Evolutionary conservation across 352 stramenopile genomes (phyloP).

Genomic region (Stramenopiles sp.): DNA sequence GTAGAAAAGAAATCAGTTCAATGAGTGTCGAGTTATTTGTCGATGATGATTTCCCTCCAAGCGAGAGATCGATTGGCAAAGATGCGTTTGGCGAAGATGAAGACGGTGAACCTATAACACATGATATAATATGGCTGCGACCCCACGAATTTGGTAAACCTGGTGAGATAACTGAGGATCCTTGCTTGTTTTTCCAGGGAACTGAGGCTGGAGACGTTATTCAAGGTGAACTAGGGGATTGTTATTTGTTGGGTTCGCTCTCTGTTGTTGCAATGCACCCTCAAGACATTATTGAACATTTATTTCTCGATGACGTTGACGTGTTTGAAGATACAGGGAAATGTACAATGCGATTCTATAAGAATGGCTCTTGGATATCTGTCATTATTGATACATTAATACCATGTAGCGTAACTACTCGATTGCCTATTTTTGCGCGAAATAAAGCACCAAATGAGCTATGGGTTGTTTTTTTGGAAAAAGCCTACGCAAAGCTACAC

Average conservation of each 20-base stretch:
- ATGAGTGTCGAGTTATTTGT: too few species aligned
- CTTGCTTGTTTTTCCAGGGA: not conserved
- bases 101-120: too few species aligned
- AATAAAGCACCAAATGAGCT: conserved; percentile 2
- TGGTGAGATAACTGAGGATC: too few species aligned
- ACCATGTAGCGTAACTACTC: not conserved
- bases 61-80: too few species aligned
- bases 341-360: conserved; percentile 1
- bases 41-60: too few species aligned
- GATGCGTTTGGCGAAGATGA: too few species aligned
- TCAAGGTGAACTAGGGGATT: conserved; percentile 7
- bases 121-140: too few species aligned
- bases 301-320: conserved; percentile 3
- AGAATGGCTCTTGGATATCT: conserved; percentile 7
- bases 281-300: not conserved
- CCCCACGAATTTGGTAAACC: too few species aligned
- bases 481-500: conserved; percentile 11
- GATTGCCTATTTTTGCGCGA: not conserved
- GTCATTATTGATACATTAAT: conserved; percentile 6
- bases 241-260: conserved; percentile 5
- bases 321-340: not conserved
- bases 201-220: conserved; percentile 4
- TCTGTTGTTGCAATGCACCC: not conserved
- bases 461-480: conserved; percentile 11
- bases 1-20: too few species aligned